Percentiles rank a stretch among this genome's conserved stretches.
Evolutionary conservation across 495 filamentous ascomycete genomes (phyloP).

Genomic region (Lindgomyces ingoldianus): DNA sequence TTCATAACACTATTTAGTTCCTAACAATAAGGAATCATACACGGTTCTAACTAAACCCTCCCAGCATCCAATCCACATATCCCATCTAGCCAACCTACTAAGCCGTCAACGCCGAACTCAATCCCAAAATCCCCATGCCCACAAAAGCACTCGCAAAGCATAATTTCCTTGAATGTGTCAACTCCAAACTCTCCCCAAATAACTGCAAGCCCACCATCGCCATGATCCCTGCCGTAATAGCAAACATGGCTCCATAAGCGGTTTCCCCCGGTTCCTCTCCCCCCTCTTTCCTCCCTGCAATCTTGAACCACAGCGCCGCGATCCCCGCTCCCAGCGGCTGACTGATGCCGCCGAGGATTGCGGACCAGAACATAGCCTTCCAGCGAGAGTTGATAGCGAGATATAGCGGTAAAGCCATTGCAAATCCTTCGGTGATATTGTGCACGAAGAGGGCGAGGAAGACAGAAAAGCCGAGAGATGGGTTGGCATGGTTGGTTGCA

Average conservation of each 20-base stretch:
- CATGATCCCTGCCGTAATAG: slow-evolving; percentile 85
- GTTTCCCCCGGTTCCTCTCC: slow-evolving; percentile 58
- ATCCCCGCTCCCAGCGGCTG: slow-evolving; percentile 85
- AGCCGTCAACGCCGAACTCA: slow-evolving; percentile 82
- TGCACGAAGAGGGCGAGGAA: slow-evolving; percentile 96
- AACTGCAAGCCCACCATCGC: slow-evolving; percentile 85
- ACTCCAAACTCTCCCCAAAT: slow-evolving; percentile 77
- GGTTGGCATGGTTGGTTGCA: slow-evolving; percentile 94
- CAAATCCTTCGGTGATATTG: slow-evolving; percentile 96
- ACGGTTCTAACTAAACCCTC: background rate
- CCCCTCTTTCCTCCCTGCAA: slow-evolving; percentile 48
- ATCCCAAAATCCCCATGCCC: slow-evolving; percentile 85
- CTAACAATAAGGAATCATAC: no score
- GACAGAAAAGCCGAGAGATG: slow-evolving; percentile 79
- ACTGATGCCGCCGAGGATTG: slow-evolving; percentile 77
- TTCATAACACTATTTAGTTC: no score
- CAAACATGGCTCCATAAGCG: slow-evolving; percentile 88
- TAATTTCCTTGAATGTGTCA: slow-evolving; percentile 77
- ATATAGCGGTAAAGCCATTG: slow-evolving; percentile 87
- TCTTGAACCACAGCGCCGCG: slow-evolving; percentile 77
- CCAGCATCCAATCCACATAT: background rate
- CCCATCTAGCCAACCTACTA: slow-evolving; percentile 1
- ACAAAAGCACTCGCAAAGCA: slow-evolving; percentile 83
- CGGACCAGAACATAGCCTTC: slow-evolving; percentile 82
- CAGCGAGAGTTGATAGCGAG: slow-evolving; percentile 75